phyloP scores from a whole-genome alignment of 2,329 filamentous ascomycete species.

The Epichloe scottii region DNA sequence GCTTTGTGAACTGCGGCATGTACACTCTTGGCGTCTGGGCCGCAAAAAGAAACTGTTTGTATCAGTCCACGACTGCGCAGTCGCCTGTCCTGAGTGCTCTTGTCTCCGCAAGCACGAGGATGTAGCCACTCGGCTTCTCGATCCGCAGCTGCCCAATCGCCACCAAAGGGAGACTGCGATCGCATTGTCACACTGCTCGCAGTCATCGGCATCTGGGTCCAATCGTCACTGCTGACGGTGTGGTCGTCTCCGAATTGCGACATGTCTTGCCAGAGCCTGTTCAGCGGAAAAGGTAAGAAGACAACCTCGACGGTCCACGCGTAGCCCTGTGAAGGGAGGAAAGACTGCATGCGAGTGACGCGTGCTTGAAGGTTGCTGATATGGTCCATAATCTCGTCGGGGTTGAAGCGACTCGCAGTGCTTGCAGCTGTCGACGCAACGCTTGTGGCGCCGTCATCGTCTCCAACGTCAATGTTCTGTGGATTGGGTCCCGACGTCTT shows the following conservation, averaged over 20 bases:
- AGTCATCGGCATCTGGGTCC: constrained; percentile 41
- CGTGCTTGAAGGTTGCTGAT: constrained; percentile 38
- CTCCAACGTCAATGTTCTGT: constrained; percentile 22
- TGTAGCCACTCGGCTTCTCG: constrained; percentile 47
- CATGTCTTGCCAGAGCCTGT: constrained; percentile 40
- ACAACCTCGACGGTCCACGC: constrained; percentile 70
- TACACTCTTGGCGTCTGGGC: constrained; percentile 55
- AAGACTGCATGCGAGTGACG: constrained; percentile 43
- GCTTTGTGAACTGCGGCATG: constrained; percentile 48
- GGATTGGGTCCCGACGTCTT: constrained; percentile 39
- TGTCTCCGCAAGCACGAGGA: constrained; percentile 53
- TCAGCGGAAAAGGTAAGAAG: constrained; percentile 56
- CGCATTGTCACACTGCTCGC: constrained; percentile 31
- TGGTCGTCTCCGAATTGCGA: constrained; percentile 33
- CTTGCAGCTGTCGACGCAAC: constrained; percentile 34
- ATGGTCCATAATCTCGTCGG: constrained; percentile 36
- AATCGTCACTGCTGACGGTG: constrained; percentile 30
- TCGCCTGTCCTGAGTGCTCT: constrained; percentile 53
- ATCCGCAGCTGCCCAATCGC: constrained; percentile 33
- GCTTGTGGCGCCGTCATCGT: constrained; percentile 33
- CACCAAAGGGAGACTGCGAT: constrained; percentile 33
- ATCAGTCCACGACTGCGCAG: constrained; percentile 64
- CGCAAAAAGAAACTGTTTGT: constrained; percentile 47
- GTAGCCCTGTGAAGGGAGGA: constrained; percentile 45
- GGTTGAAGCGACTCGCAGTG: constrained; percentile 23